Evolutionary conservation across 768 basidiomycete genomes (phyloP).

Genomic region (Leccinum subgranulosum): DNA sequence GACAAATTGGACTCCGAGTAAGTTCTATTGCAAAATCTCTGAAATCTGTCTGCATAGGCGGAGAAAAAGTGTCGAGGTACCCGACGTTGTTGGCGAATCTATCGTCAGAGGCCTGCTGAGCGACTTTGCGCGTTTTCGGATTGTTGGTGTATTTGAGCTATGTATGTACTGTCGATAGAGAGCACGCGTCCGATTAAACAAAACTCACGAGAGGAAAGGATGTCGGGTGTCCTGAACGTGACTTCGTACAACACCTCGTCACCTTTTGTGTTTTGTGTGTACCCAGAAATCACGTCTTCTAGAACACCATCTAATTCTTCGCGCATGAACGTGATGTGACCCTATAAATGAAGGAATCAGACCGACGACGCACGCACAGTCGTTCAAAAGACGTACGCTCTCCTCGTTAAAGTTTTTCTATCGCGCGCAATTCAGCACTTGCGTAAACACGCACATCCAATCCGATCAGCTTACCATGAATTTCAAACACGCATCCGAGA

Average conservation of each 20-base stretch:
- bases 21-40: slow-evolving; percentile 27
- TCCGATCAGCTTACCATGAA: slow-evolving; percentile 38
- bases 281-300: slow-evolving; percentile 72
- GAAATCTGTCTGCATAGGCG: too few relatives aligned
- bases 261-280: slow-evolving; percentile 57
- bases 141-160: slow-evolving; percentile 80
- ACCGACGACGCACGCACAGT: neutral
- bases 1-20: slow-evolving; percentile 71
- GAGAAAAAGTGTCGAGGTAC: too few relatives aligned
- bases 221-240: slow-evolving; percentile 79
- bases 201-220: slow-evolving; percentile 64
- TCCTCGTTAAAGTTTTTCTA: slow-evolving; percentile 81
- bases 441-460: neutral
- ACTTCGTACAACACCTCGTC: slow-evolving; percentile 61
- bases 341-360: slow-evolving; percentile 37
- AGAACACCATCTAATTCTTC: slow-evolving; percentile 82
- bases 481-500: slow-evolving; percentile 68
- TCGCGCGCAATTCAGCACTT: neutral
- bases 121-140: slow-evolving; percentile 58
- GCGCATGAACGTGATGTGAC: slow-evolving; percentile 56
- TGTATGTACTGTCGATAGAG: neutral
- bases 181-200: neutral
- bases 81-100: too few relatives aligned
- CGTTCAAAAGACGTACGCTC: slow-evolving; percentile 43
- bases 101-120: too few relatives aligned